These are phyloP conservation scores for Rhipidocladum racemiflorum DNA, from an alignment of 176 grass and related monocot genomes.

Conservation along the genomic window DNA sequence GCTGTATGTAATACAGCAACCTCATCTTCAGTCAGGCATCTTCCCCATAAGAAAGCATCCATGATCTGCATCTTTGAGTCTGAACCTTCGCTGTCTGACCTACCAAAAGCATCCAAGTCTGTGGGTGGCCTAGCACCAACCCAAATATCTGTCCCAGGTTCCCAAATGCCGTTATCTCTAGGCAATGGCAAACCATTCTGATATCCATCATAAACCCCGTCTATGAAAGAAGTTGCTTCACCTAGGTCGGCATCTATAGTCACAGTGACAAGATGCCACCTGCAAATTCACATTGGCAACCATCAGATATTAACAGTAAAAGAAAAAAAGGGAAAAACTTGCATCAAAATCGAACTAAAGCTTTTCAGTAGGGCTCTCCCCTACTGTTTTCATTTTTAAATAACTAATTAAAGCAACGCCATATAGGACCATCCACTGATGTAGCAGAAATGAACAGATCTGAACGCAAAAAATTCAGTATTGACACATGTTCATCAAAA, in stretches of 20 bases:
- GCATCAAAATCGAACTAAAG: not conserved
- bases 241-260: slow-evolving; percentile 92
- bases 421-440: slow-evolving; percentile 10
- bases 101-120: slow-evolving; percentile 97
- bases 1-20: slow-evolving; percentile 67
- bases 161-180: slow-evolving; percentile 66
- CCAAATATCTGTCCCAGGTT: slow-evolving; percentile 84
- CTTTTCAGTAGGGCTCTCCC: not conserved
- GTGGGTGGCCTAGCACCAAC: slow-evolving; percentile 79
- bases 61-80: slow-evolving; percentile 98
- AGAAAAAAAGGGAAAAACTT: not conserved
- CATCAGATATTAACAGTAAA: slow-evolving; percentile 16
- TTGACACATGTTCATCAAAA: not conserved
- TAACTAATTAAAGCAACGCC: slow-evolving; percentile 22
- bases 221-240: slow-evolving; percentile 93
- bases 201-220: slow-evolving; percentile 87
- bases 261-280: slow-evolving; percentile 97
- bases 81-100: slow-evolving; percentile 91
- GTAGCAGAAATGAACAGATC: slow-evolving; percentile 18
- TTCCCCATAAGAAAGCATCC: slow-evolving; percentile 97
- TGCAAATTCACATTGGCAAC: slow-evolving; percentile 39
- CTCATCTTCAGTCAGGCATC: slow-evolving; percentile 92
- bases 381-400: not conserved
- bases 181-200: slow-evolving; percentile 81
- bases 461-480: not conserved